These are phyloP conservation scores for Globisporangium acanthophoron DNA, from an alignment of 352 stramenopile genomes.

Conservation along the genomic window DNA sequence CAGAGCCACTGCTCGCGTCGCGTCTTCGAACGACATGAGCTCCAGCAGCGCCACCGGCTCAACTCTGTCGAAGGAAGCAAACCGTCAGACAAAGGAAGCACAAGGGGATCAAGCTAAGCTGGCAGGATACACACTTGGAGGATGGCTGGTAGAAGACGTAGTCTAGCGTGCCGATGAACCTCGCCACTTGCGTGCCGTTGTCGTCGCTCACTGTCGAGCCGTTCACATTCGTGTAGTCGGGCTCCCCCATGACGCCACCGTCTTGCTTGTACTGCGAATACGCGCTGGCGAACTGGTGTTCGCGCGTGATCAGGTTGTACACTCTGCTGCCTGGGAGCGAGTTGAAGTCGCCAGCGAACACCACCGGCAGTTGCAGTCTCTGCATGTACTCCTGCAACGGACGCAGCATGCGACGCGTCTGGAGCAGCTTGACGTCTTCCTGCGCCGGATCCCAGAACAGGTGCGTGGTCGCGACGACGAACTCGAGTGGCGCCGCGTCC, in stretches of 20 bases:
- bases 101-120: background rate
- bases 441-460: constrained; percentile 81
- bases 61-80: constrained; percentile 17
- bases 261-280: constrained; percentile 40
- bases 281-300: constrained; percentile 40
- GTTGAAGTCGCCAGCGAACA: constrained; percentile 83
- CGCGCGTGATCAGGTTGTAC: constrained; percentile 48
- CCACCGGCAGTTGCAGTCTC: constrained; percentile 18
- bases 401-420: constrained; percentile 49
- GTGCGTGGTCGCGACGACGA: constrained; percentile 77
- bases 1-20: constrained; percentile 51
- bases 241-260: constrained; percentile 18
- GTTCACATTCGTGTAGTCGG: constrained; percentile 77
- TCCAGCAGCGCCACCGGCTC: constrained; percentile 51
- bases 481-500: constrained; percentile 21
- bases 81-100: too few species aligned
- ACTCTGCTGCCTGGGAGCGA: constrained; percentile 73
- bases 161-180: constrained; percentile 74
- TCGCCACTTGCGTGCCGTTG: constrained; percentile 30
- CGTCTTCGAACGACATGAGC: constrained; percentile 59
- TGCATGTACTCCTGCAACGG: constrained; percentile 33
- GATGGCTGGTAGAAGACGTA: constrained; percentile 75
- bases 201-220: constrained; percentile 19
- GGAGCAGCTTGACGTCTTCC: constrained; percentile 81
- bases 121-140: constrained; percentile 20